Evolutionary conservation across 2,329 filamentous ascomycete genomes (phyloP).

Genomic region (Colletotrichum tamarilloi): DNA sequence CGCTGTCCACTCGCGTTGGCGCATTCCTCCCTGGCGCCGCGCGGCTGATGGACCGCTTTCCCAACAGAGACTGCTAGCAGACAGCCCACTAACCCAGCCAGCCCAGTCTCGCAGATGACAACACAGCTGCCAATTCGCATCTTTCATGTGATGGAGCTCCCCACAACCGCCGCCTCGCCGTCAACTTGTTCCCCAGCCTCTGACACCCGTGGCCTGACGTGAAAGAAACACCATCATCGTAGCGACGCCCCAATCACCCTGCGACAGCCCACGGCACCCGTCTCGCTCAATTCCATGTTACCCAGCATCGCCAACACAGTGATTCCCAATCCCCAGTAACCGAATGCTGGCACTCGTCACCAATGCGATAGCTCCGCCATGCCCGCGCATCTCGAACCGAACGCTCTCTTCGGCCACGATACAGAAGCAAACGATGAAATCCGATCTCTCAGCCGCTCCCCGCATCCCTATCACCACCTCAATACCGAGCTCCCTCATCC

Average conservation of each 20-base stretch:
- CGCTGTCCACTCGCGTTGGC: conserved; percentile 24
- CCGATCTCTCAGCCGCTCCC: conserved; percentile 68
- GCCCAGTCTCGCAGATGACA: conserved; percentile 11
- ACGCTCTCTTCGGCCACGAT: conserved; percentile 46
- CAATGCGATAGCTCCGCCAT: conserved; percentile 52
- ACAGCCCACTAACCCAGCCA: conserved; percentile 10
- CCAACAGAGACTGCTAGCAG: conserved; percentile 16
- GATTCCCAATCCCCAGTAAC: neutral
- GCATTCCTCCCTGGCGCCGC: conserved; percentile 33
- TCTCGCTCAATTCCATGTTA: conserved; percentile 14
- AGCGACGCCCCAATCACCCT: neutral
- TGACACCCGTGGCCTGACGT: conserved; percentile 22
- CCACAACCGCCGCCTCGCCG: conserved; percentile 23
- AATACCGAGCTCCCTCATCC: conserved; percentile 65
- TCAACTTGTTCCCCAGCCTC: conserved; percentile 3
- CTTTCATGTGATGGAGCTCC: conserved; percentile 37
- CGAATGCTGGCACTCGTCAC: conserved; percentile 22
- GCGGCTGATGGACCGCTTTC: conserved; percentile 22
- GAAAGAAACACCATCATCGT: conserved; percentile 25
- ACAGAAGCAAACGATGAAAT: conserved; percentile 52
- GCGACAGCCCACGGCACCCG: neutral
- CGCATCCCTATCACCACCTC: conserved; percentile 75
- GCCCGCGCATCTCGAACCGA: conserved; percentile 56
- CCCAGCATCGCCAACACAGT: conserved; percentile 3
- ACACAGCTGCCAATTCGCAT: conserved; percentile 23